Base-by-base conservation (phyloP, 1,284 basidiomycete genomes). In the Cutaneotrichosporon sp. region DNA sequence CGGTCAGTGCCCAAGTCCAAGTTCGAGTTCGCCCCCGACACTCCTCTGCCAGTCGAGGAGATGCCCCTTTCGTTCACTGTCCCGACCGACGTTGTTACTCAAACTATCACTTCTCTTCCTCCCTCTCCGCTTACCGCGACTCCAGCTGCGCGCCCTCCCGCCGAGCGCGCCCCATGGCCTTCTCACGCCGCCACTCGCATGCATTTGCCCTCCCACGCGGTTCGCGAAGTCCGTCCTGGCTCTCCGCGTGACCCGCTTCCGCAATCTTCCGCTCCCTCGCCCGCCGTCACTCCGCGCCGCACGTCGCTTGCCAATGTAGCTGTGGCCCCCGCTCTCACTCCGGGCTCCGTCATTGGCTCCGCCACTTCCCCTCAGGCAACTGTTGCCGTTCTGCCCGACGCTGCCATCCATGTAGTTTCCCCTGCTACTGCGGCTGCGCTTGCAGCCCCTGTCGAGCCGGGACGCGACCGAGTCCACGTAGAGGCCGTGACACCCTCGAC, bases 21-120 rank as follows among this genome's bases (percentile, higher is more conserved):
- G 38, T 41, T 41, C 38, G 38, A 41, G 38, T 25, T 41, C n/a
- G 38, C 38, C 14, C 38, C 38, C 38, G 38, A 41, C 22, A 41
- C 38, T 22, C 38, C 38, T 8, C 22, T 41, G 17, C 22, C 38
- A 14, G 37, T 20, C 22, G 37, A 22, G 22, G 37, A 39, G 41
- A 24, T 16, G 16, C 27, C 41, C 10, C 24, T 17, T 3, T 43
- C 42, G 34, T n/a, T n/a, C 34, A 35, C 34, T n/a, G 9, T 31
- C 24, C 24, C 20, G 38, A 41, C 10, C 17, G 22, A 26, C 24
- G 38, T 26, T 41, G 16, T n/a, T 26, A 12, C 26, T 25, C 38
- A 22, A 25, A 12, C 22, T 20, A 17, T 24, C 10, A 17, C 41
- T 27, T n/a, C 29, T 4, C 10, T 20, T n/a, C 42, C 42, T 7